phyloP scores from a whole-genome alignment of 352 stramenopile species.

The Phytophthora idaei region DNA sequence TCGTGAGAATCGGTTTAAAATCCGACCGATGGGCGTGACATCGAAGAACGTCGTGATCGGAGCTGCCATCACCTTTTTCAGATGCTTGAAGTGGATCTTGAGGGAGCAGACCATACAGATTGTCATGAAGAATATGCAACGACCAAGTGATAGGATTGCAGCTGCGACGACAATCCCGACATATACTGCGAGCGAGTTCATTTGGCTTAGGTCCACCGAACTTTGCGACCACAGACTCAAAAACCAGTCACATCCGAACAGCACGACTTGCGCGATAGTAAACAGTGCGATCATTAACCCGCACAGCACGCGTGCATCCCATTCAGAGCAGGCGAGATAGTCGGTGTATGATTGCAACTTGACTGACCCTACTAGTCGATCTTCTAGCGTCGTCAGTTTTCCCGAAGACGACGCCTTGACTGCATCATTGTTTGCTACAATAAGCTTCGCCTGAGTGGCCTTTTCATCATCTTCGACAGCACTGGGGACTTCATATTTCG shows the following conservation, averaged over 20 bases:
- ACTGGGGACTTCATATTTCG: background rate
- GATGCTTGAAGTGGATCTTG: slow-evolving; percentile 49
- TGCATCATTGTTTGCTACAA: background rate
- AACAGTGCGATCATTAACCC: slow-evolving; percentile 42
- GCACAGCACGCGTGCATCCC: slow-evolving; percentile 44
- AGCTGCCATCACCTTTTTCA: slow-evolving; percentile 54
- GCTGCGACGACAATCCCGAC: slow-evolving; percentile 41
- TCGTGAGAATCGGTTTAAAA: slow-evolving; percentile 70
- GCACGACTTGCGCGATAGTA: slow-evolving; percentile 41
- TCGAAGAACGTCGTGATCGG: slow-evolving; percentile 74
- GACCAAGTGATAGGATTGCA: slow-evolving; percentile 42
- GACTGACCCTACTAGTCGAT: slow-evolving; percentile 48
- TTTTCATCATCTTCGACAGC: slow-evolving; percentile 2
- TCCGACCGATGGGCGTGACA: slow-evolving; percentile 62
- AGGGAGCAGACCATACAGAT: slow-evolving; percentile 53
- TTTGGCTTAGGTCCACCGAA: slow-evolving; percentile 34
- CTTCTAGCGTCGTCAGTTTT: slow-evolving; percentile 49
- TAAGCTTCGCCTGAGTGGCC: background rate
- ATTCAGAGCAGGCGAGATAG: slow-evolving; percentile 54
- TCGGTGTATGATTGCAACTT: slow-evolving; percentile 51
- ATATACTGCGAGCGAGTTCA: slow-evolving; percentile 46
- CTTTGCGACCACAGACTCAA: slow-evolving; percentile 55
- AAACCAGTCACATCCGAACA: slow-evolving; percentile 65
- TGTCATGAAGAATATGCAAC: slow-evolving; percentile 53
- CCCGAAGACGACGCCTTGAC: slow-evolving; percentile 14